Evolutionary conservation across 345 rosid genomes (phyloP), one percentile per base, ranked within the genome.

Genomic region (Lepidium africanum): DNA sequence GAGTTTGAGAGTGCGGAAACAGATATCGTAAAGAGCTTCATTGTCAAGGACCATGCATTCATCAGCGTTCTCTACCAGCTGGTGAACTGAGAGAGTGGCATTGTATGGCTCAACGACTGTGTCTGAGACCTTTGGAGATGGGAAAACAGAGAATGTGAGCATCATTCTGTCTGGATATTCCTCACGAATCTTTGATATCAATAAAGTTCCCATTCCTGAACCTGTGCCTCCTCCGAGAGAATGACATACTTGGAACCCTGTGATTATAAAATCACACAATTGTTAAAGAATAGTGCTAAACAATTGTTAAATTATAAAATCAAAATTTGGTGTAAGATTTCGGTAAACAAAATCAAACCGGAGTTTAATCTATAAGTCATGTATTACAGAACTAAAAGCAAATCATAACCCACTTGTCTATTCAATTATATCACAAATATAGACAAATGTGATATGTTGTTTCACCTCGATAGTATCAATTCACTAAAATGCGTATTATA

Each of bases 211-310:
- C 98, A 92, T 89, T 41, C 98, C 98, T 30, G 98, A 92, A 16
- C 98, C 98, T 14, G 98, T 92, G 54, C 98, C 98, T 63, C 98
- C 98, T 80, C 98, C 98, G 96, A 92, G 95, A 0, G 98, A 92
- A 73, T 92, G 98, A 71, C 98, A 92, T 50, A 92, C 96, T 78
- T 92, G 98, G 76, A 92, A 92, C 30, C 96, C 98, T 92, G 63
- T 42, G 35, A 55, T 38, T 1, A 52, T 1, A 0, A 53, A 11
- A 39, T 21, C 0, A 3, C 36, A 3, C 0, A 41, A 42, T 6
- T 23, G 6, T 37, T 2, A 47, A 42, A 4, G 1, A 15, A 5
- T 41, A 3, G 27, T 32, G 4, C 19, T 11, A 56, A 67, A 15
- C 64, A 33, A 41, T n/a, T n/a, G n/a, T n/a, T n/a, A n/a, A n/a